Percentiles rank a stretch among this genome's conserved stretches.
Evolutionary conservation across 345 rosid species (phyloP).

Genomic region (Anastatica hierochuntica): DNA sequence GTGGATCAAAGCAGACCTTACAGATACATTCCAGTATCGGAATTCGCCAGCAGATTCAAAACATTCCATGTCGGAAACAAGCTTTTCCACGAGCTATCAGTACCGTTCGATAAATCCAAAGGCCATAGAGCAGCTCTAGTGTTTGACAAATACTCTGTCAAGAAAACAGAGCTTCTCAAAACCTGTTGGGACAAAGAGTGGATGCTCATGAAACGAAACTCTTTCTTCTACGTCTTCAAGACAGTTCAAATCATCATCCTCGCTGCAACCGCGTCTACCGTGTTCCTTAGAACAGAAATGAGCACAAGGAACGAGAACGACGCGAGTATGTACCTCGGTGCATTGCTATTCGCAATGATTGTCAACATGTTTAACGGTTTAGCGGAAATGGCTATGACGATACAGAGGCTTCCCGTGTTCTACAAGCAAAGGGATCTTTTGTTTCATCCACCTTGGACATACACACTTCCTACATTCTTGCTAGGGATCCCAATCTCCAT

Average conservation of each 20-base stretch:
- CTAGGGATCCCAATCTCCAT: slow-evolving; percentile 27
- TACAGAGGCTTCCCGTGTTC: slow-evolving; percentile 29
- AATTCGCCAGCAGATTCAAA: no score
- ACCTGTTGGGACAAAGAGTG: no score
- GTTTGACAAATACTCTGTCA: no score
- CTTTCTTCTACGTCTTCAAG: slow-evolving; percentile 51
- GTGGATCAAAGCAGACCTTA: no score
- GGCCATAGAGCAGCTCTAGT: no score
- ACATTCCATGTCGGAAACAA: no score
- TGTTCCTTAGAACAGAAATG: slow-evolving; percentile 26
- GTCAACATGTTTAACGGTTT: slow-evolving; percentile 30
- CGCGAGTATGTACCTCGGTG: slow-evolving; percentile 17
- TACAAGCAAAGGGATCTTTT: slow-evolving; percentile 31
- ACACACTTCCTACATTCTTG: slow-evolving; percentile 25
- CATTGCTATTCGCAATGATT: slow-evolving; percentile 22
- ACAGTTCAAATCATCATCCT: slow-evolving; percentile 48
- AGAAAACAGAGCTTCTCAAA: no score
- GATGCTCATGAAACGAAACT: slow-evolving; percentile 53
- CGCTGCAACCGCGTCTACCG: slow-evolving; percentile 30
- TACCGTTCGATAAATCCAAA: no score
- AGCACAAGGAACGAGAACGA: slow-evolving; percentile 22
- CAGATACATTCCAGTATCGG: no score
- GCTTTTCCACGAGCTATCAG: no score
- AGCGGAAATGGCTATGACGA: slow-evolving; percentile 24
- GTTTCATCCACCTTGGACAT: slow-evolving; percentile 34